Evolutionary conservation across 2,329 filamentous ascomycete species (phyloP).

Genomic region (Aureobasidium leucospermi): DNA sequence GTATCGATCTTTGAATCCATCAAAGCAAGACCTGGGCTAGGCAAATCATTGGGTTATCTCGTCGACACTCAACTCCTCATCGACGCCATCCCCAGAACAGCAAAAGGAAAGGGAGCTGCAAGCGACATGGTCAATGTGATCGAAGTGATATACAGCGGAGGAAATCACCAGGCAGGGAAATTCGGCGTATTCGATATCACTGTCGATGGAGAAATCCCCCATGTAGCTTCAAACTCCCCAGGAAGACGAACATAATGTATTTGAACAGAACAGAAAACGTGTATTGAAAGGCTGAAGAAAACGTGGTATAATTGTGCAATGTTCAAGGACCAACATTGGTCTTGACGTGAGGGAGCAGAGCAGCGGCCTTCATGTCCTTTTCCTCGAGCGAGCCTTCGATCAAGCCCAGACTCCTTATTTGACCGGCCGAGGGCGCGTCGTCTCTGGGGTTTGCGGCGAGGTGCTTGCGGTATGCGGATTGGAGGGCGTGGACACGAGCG

Average conservation of each 20-base stretch:
- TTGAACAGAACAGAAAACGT: not conserved
- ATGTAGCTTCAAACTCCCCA: not conserved
- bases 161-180: conserved; percentile 28
- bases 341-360: conserved; percentile 32
- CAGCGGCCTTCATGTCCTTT: conserved; percentile 40
- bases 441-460: conserved; percentile 69
- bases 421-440: conserved; percentile 70
- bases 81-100: conserved; percentile 27
- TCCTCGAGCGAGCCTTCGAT: conserved; percentile 73
- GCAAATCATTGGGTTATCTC: conserved; percentile 28
- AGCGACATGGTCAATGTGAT: conserved; percentile 30
- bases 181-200: conserved; percentile 29
- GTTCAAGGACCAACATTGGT: conserved; percentile 17
- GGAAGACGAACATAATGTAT: too few relatives aligned
- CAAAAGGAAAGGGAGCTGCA: conserved; percentile 6
- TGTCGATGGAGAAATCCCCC: not conserved
- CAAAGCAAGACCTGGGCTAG: conserved; percentile 31
- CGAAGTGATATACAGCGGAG: conserved; percentile 39
- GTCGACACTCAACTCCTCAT: conserved; percentile 37
- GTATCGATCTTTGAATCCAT: conserved; percentile 37
- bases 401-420: conserved; percentile 81
- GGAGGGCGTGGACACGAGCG: conserved; percentile 68
- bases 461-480: conserved; percentile 76
- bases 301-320: not conserved
- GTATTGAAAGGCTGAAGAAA: not conserved